These are phyloP conservation scores for Cyclotella kingstonii DNA, from an alignment of 108 stramenopile species.

Conservation along the genomic window DNA sequence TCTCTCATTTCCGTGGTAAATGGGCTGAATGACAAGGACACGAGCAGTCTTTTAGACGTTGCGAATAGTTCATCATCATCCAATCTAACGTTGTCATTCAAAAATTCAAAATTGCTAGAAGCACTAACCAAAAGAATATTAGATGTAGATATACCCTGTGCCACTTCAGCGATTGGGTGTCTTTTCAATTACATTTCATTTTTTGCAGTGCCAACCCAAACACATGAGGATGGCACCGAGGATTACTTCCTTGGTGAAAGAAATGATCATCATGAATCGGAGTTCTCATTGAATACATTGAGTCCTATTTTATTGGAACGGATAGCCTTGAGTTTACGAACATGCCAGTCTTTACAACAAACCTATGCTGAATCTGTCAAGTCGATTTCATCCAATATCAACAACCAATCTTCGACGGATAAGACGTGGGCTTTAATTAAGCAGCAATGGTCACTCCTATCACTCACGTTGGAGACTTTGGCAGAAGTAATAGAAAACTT, in stretches of 20 bases:
- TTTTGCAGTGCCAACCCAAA: too few relatives aligned
- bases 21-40: neutral
- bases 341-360: slow-evolving; percentile 11
- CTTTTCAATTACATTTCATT: slow-evolving; percentile 54
- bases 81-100: slow-evolving; percentile 7
- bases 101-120: slow-evolving; percentile 47
- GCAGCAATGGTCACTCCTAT: slow-evolving; percentile 38
- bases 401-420: neutral
- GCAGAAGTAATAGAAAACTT: slow-evolving; percentile 41
- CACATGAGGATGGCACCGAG: too few relatives aligned
- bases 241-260: neutral
- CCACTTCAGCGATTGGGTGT: slow-evolving; percentile 64
- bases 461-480: slow-evolving; percentile 26
- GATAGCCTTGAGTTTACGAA: too few relatives aligned
- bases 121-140: slow-evolving; percentile 69
- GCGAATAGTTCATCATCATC: neutral
- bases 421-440: slow-evolving; percentile 5
- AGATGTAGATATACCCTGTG: slow-evolving; percentile 64
- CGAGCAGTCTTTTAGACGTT: neutral
- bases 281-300: too few relatives aligned
- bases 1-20: slow-evolving; percentile 14
- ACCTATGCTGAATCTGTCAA: neutral
- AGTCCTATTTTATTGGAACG: too few relatives aligned
- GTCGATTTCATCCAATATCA: neutral
- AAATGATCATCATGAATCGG: neutral